phyloP scores from a whole-genome alignment of 306 rosid species.

The Quercus glauca region DNA sequence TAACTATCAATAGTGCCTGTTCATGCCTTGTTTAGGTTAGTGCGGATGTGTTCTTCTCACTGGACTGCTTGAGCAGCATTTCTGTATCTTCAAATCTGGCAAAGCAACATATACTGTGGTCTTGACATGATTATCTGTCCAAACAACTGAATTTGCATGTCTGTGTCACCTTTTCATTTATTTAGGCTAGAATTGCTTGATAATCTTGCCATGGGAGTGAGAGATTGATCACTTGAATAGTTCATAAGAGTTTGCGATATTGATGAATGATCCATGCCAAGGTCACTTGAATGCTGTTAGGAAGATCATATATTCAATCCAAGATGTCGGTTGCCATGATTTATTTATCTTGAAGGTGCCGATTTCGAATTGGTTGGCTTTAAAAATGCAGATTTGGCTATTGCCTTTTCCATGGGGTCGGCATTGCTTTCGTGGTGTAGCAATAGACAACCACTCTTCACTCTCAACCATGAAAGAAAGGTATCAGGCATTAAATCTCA shows the following conservation, averaged over 20 bases:
- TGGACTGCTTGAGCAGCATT: constrained; percentile 7
- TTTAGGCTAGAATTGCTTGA: constrained; percentile 50
- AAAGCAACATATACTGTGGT: constrained; percentile 28
- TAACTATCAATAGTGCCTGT: neutral
- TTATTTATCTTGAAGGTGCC: constrained; percentile 98
- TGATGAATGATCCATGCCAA: constrained; percentile 85
- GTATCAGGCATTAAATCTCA: constrained; percentile 82
- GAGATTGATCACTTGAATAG: constrained; percentile 50
- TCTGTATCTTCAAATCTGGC: constrained; percentile 23
- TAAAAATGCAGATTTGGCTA: constrained; percentile 99
- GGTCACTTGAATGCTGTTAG: constrained; percentile 79
- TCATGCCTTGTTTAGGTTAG: neutral
- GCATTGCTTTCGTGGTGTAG: constrained; percentile 97
- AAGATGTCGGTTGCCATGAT: constrained; percentile 96
- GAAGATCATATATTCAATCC: constrained; percentile 81
- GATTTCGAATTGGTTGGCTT: constrained; percentile 99
- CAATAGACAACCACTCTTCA: constrained; percentile 83
- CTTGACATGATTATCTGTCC: constrained; percentile 37
- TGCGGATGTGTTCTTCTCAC: neutral
- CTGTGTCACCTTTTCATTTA: constrained; percentile 46
- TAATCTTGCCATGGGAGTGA: constrained; percentile 50
- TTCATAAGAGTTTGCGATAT: constrained; percentile 61
- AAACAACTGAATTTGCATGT: constrained; percentile 33
- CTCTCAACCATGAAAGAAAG: constrained; percentile 88
- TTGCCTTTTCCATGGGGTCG: constrained; percentile 95